Conservation (phyloP, 1,284 basidiomycete genomes). For the Hortiboletus rubellus region DNA sequence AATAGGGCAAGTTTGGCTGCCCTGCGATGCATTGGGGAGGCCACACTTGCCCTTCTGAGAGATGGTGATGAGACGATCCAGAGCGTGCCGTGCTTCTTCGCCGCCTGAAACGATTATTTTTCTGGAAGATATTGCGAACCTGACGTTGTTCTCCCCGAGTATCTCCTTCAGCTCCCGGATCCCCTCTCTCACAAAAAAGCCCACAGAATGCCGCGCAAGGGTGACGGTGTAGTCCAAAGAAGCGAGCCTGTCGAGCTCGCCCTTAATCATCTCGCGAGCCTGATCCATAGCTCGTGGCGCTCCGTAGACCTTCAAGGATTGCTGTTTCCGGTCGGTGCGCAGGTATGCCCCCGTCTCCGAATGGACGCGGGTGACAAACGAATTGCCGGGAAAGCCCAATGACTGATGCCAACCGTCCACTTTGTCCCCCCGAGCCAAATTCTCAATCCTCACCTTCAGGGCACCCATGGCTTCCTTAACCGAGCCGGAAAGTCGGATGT, state of each 20-base stretch:
- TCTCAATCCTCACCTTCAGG: conserved; percentile 60
- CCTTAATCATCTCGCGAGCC: conserved; percentile 43
- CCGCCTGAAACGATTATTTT: no score
- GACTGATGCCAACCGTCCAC: conserved; percentile 51
- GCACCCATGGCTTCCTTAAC: conserved; percentile 51
- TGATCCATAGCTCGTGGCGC: conserved; percentile 35
- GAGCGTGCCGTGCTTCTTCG: no score
- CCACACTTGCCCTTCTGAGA: conserved; percentile 11
- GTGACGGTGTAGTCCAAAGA: conserved; percentile 41
- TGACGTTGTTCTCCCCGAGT: no score
- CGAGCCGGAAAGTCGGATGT: conserved; percentile 35
- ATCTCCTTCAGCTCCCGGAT: no score
- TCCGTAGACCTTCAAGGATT: conserved; percentile 45
- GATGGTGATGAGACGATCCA: no score
- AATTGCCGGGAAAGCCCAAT: conserved; percentile 31
- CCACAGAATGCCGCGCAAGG: conserved; percentile 23
- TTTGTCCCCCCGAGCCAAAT: conserved; percentile 48
- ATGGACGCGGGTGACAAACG: conserved; percentile 39
- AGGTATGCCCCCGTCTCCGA: conserved; percentile 42
- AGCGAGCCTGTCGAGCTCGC: conserved; percentile 45
- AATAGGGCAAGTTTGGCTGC: conserved; percentile 46
- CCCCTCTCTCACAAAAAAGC: no score
- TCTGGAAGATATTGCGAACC: no score
- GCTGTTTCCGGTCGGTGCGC: conserved; percentile 43
- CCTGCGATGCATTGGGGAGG: conserved; percentile 10